These are phyloP conservation scores for Coniochaeta pulveracea DNA, from an alignment of 2,329 filamentous ascomycete genomes.

Conservation along the genomic window DNA sequence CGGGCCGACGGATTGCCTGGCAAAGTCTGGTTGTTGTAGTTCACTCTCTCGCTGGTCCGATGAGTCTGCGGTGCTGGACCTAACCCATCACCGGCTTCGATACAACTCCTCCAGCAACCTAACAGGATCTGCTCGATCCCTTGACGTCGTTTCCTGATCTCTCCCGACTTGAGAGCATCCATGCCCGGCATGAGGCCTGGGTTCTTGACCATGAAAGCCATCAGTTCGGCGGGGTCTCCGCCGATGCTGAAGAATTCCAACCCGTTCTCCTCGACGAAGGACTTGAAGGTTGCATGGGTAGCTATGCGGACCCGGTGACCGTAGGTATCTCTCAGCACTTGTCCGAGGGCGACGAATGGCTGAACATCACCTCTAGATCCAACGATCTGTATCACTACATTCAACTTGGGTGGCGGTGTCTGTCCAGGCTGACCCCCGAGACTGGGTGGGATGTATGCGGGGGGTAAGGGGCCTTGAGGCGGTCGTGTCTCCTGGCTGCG, in stretches of 20 bases:
- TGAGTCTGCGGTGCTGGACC: constrained; percentile 36
- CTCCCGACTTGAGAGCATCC: constrained; percentile 63
- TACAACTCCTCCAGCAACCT: constrained; percentile 79
- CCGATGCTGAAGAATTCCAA: constrained; percentile 69
- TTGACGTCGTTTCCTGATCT: constrained; percentile 61
- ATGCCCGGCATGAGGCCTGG: constrained; percentile 77
- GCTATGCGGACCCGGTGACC: constrained; percentile 64
- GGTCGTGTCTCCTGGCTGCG: constrained; percentile 40
- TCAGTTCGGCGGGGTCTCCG: constrained; percentile 64
- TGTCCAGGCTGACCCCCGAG: constrained; percentile 53
- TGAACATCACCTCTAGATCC: constrained; percentile 67
- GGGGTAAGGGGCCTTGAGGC: constrained; percentile 37
- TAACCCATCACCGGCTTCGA: constrained; percentile 62
- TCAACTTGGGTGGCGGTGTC: constrained; percentile 45
- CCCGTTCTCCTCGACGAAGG: constrained; percentile 57
- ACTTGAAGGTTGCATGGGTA: constrained; percentile 58
- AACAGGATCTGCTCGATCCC: constrained; percentile 72
- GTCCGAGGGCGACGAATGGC: constrained; percentile 61
- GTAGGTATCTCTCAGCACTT: constrained; percentile 50
- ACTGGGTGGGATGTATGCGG: constrained; percentile 62
- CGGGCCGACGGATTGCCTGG: constrained; percentile 28
- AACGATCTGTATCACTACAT: constrained; percentile 66
- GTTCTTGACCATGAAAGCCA: constrained; percentile 89
- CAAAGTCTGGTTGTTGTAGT: constrained; percentile 31
- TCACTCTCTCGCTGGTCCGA: constrained; percentile 34